Conservation (phyloP, 805 yeast genomes). For the Wickerhamiella brachini region DNA sequence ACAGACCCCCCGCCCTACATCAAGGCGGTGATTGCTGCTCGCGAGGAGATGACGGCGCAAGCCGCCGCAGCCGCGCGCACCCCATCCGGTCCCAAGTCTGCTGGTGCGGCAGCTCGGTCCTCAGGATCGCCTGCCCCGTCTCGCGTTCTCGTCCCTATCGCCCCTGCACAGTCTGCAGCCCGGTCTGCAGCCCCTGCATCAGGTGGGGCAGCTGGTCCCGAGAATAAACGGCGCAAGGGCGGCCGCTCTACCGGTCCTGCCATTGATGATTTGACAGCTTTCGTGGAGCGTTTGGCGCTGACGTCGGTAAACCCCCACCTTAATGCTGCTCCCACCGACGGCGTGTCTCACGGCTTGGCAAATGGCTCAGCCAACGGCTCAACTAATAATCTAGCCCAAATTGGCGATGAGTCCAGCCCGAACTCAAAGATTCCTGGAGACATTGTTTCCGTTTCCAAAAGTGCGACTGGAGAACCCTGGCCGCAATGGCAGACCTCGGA, state of each 20-base stretch:
- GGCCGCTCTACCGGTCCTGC: background rate
- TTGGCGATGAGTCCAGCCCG: background rate
- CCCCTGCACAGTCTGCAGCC: background rate
- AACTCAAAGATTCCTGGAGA: background rate
- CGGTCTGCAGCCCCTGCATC: background rate
- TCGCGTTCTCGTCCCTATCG: background rate
- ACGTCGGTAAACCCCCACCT: background rate
- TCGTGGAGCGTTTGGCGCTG: background rate
- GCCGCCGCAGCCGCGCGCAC: background rate
- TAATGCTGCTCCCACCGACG: background rate
- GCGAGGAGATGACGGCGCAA: slow-evolving; percentile 1
- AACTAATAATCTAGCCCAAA: background rate
- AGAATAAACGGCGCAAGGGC: background rate
- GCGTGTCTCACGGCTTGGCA: too few relatives aligned
- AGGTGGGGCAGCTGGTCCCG: background rate
- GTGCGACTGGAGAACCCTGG: slow-evolving; percentile 7
- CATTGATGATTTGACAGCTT: background rate
- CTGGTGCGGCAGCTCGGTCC: background rate
- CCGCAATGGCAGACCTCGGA: slow-evolving; percentile 14
- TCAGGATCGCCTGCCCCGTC: background rate
- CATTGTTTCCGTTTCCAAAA: background rate
- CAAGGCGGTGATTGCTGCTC: slow-evolving; percentile 3
- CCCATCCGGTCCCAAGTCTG: background rate
- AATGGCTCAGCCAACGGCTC: background rate
- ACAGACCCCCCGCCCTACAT: slow-evolving; percentile 11